Base-by-base conservation (phyloP, 345 rosid species). In the Lumnitzera racemosa region DNA sequence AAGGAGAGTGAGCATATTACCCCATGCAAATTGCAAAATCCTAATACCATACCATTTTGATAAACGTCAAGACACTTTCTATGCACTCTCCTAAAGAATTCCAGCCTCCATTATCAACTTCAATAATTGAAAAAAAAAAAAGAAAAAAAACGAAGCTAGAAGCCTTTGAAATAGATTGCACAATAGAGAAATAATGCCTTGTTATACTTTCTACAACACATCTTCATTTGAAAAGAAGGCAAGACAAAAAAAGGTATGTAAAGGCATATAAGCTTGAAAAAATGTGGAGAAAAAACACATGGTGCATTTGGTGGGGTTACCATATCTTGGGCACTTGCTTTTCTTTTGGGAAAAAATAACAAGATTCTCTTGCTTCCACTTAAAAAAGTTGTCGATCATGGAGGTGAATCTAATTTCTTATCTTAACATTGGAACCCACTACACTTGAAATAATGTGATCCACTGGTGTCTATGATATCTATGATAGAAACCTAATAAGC, bases 361-460 rank as follows among this genome's bases (percentile, higher is more conserved):
- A 20, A 52, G 65, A 61, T 61, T 53, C 23, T 61, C 57, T 41
- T 43, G 13, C 47, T 52, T 52, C 57, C 65, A 41, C 24, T 7
- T 52, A 4, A 36, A 36, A 20, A 5, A 36, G 4, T 36, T 36
- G 43, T 36, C 1, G 0, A 36, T 36, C 43, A 36, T 36, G 10
- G 10, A 0, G 43, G 31, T 4, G 43, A 36, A 7, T 36, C 43
- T 5, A 36, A 36, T 36, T 36, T 5, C 43, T 36, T 36, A 36
- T 36, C 43, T 1, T 36, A 36, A 36, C 43, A 36, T 36, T 36
- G 10, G 7, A 4, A 36, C 43, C 43, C 10, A 36, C 43, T 36
- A 36, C 7, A 36, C 43, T 36, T 36, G 10, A 0, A 36, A 36
- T 36, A 5, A 36, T 36, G 36, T 29, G 36, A 29, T 29, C 5